Evolutionary conservation across 148 eudicot species (phyloP).

Genomic region (Rhododendron vialii): DNA sequence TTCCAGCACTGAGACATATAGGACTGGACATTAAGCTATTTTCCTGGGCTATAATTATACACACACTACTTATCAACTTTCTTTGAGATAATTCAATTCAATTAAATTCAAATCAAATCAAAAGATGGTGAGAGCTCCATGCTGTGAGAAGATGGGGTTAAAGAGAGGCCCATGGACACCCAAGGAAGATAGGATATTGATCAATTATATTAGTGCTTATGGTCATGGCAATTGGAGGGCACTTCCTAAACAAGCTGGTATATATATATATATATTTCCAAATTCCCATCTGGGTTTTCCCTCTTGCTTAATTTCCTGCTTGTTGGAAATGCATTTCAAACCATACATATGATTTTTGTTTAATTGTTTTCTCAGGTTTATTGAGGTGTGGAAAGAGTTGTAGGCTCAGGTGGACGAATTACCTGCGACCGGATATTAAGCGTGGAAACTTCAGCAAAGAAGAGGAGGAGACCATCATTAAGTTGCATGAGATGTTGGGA

Average conservation of each 20-base stretch:
- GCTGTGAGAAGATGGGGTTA: slow-evolving; percentile 41
- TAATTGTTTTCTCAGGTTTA: slow-evolving; percentile 31
- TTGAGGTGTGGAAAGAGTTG: slow-evolving; percentile 83
- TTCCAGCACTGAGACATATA: background rate
- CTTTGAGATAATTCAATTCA: background rate
- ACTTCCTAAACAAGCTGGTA: slow-evolving; percentile 37
- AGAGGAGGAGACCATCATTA: slow-evolving; percentile 59
- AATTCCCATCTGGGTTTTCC: no score
- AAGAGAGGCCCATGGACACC: slow-evolving; percentile 45
- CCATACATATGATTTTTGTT: background rate
- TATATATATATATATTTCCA: background rate
- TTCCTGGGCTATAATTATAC: background rate
- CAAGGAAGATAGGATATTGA: slow-evolving; percentile 33
- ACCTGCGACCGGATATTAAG: slow-evolving; percentile 65
- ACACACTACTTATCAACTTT: background rate
- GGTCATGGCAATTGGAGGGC: slow-evolving; percentile 41
- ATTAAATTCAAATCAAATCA: background rate
- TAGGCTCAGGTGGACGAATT: slow-evolving; percentile 65
- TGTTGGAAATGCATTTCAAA: background rate
- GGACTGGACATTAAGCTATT: no score
- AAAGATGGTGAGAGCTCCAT: slow-evolving; percentile 45
- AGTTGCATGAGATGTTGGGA: slow-evolving; percentile 53
- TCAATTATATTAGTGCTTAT: slow-evolving; percentile 16
- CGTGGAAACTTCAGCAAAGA: slow-evolving; percentile 63
- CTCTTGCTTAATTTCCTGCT: no score